Percentiles rank a stretch among this genome's conserved stretches.
Evolutionary conservation across 1,284 basidiomycete genomes (phyloP).

Genomic region (Mrakiaceae sp.): DNA sequence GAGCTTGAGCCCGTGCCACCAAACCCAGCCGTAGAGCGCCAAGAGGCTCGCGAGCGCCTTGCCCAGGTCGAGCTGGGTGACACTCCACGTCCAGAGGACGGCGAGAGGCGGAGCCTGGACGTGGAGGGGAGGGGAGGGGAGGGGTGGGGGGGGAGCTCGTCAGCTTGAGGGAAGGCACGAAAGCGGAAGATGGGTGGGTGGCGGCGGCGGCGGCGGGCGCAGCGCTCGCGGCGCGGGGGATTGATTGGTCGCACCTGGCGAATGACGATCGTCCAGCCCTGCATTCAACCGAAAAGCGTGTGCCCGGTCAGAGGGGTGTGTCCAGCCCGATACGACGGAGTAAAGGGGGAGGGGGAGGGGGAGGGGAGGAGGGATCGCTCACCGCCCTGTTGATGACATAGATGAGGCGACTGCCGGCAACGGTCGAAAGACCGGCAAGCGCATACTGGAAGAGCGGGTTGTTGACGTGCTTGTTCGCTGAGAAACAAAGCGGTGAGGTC

Average conservation of each 20-base stretch:
- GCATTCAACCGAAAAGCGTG: too few relatives aligned
- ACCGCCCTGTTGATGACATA: conserved; percentile 13
- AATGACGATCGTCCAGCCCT: conserved; percentile 12
- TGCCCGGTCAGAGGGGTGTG: too few relatives aligned
- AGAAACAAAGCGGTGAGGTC: not conserved
- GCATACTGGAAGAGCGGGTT: not conserved
- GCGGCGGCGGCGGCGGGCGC: too few relatives aligned
- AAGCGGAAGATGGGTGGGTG: not conserved
- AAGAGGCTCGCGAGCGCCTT: conserved; percentile 3
- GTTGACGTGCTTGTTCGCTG: conserved; percentile 10
- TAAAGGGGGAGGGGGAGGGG: too few relatives aligned
- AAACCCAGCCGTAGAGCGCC: conserved; percentile 3
- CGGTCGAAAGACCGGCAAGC: not conserved
- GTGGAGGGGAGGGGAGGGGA: not conserved
- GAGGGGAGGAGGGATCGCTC: too few relatives aligned
- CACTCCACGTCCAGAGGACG: conserved; percentile 12
- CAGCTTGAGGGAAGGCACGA: not conserved
- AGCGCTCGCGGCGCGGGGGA: too few relatives aligned
- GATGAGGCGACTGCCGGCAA: conserved; percentile 8
- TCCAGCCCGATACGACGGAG: too few relatives aligned
- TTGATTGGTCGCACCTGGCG: conserved; percentile 11
- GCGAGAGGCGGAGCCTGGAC: conserved; percentile 13
- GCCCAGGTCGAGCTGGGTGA: conserved; percentile 8
- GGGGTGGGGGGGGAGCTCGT: too few relatives aligned
- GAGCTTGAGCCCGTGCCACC: conserved; percentile 12